A percentile compares a stretch with the other conserved stretches of the same genome.
phyloP scores from a whole-genome alignment of 2,329 filamentous ascomycete genomes.

The Colletotrichum cereale region DNA sequence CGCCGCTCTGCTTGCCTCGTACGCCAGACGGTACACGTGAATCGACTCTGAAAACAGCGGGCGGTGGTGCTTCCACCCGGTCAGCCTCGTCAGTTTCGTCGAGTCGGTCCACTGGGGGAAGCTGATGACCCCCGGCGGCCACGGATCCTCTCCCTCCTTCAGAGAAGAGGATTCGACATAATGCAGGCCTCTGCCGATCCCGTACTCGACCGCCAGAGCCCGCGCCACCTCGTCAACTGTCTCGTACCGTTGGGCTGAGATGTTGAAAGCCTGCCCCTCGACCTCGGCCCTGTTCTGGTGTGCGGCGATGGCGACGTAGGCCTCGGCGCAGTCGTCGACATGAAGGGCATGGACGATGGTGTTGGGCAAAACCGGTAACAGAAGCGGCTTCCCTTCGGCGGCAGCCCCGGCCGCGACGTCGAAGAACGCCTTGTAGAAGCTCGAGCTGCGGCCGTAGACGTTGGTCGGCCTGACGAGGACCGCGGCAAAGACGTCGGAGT shows the following conservation, averaged over 20 bases:
- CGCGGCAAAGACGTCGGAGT: constrained; percentile 56
- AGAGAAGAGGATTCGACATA: constrained; percentile 44
- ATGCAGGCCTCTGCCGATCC: constrained; percentile 48
- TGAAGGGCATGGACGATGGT: constrained; percentile 61
- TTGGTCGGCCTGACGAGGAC: constrained; percentile 60
- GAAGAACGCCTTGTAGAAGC: constrained; percentile 58
- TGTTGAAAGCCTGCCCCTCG: constrained; percentile 58
- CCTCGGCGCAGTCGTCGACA: constrained; percentile 63
- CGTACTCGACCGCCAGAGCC: constrained; percentile 57
- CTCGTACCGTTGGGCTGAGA: constrained; percentile 59
- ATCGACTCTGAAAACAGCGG: constrained; percentile 53
- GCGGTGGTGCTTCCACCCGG: constrained; percentile 55
- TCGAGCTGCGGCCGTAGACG: constrained; percentile 59
- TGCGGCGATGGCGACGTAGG: constrained; percentile 59
- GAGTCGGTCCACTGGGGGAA: constrained; percentile 59
- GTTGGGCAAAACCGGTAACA: constrained; percentile 50
- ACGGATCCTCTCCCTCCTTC: constrained; percentile 11
- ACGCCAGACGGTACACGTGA: constrained; percentile 53
- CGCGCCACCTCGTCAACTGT: constrained; percentile 54
- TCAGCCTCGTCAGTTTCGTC: constrained; percentile 54
- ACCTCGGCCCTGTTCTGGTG: constrained; percentile 50
- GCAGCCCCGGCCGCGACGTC: constrained; percentile 47
- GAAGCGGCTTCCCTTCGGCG: constrained; percentile 41
- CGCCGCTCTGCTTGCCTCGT: constrained; percentile 48
- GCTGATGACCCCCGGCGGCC: constrained; percentile 47